Conservation (phyloP, 225 moss, liverwort and hornwort species). For the Physcomitrellopsis africana region DNA sequence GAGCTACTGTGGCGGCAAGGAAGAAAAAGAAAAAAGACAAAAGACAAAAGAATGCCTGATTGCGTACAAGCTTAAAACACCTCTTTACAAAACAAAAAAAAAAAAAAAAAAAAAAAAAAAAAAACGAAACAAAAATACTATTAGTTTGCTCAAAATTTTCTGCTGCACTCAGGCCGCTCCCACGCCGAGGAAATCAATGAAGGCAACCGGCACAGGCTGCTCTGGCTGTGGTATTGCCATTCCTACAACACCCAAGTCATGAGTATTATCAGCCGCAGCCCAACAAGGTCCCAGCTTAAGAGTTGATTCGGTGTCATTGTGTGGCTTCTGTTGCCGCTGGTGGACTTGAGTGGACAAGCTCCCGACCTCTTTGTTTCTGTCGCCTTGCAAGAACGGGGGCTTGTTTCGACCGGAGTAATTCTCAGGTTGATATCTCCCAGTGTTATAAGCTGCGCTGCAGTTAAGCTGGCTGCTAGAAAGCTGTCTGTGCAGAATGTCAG, state of each 20-base stretch:
- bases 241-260: constrained; percentile 20
- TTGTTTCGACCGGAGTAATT: neutral
- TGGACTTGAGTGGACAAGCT: constrained; percentile 28
- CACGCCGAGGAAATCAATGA: constrained; percentile 80
- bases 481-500: constrained; percentile 38
- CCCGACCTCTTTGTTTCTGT: constrained; percentile 13
- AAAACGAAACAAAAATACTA: neutral
- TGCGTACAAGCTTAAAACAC: no score
- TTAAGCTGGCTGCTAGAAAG: constrained; percentile 3
- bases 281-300: constrained; percentile 35
- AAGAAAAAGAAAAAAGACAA: no score
- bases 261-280: constrained; percentile 29
- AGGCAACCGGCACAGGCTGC: constrained; percentile 38
- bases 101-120: neutral
- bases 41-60: no score
- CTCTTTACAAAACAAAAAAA: constrained; percentile 10
- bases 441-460: neutral
- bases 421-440: constrained; percentile 20
- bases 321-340: constrained; percentile 36
- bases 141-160: neutral
- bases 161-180: constrained; percentile 44
- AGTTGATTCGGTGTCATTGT: constrained; percentile 28
- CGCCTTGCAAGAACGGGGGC: neutral
- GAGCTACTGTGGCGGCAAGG: no score
- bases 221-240: constrained; percentile 31